Conservation (phyloP, 805 yeast species). For the Metschnikowia matae region DNA sequence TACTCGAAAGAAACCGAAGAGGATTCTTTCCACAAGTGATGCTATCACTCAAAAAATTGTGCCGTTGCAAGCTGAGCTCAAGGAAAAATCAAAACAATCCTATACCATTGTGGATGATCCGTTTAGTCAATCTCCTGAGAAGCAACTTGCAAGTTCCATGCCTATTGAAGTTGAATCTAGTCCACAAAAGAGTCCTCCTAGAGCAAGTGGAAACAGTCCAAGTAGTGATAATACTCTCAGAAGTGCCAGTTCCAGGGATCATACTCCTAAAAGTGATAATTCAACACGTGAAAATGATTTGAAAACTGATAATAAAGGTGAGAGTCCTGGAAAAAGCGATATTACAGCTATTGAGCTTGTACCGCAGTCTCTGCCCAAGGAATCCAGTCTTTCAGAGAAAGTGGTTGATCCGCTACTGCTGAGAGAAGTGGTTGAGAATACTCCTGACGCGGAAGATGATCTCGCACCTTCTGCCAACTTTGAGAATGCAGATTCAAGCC, state of each 20-base stretch:
- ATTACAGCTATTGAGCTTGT: background rate
- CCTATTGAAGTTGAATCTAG: background rate
- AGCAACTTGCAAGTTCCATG: background rate
- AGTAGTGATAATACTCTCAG: too few species aligned
- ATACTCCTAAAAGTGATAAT: too few species aligned
- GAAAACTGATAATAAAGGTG: too few species aligned
- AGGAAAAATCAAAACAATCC: background rate
- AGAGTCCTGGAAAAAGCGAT: background rate
- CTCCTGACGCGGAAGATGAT: background rate
- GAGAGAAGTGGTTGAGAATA: background rate
- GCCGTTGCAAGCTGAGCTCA: background rate
- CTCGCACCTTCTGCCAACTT: background rate
- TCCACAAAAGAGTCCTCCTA: background rate
- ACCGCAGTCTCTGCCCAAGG: conserved; percentile 5
- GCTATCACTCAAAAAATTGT: background rate
- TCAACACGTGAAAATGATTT: too few species aligned
- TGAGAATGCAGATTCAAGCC: background rate
- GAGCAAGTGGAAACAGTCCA: background rate
- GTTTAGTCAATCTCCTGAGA: background rate
- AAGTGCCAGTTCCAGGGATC: too few species aligned
- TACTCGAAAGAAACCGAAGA: background rate
- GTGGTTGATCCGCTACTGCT: background rate
- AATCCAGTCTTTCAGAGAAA: background rate
- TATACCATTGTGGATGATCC: background rate
- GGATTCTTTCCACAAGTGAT: background rate